Evolutionary conservation across 179 eudicot genomes (phyloP).

Genomic region (Kewa caespitosa): DNA sequence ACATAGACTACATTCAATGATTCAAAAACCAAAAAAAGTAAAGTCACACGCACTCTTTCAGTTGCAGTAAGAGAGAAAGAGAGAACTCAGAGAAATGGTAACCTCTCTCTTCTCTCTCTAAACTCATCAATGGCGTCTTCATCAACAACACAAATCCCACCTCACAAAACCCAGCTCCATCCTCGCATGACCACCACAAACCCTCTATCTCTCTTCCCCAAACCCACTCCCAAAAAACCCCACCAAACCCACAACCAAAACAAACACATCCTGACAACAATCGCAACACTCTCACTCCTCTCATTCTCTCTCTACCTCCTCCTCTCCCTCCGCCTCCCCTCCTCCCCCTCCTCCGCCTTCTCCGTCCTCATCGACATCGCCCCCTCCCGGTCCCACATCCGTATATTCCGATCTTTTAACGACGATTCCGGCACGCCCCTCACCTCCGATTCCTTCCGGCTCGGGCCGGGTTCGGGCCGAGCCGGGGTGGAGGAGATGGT

Average conservation of each 20-base stretch:
- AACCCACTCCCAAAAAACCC: neutral
- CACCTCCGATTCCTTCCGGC: constrained; percentile 12
- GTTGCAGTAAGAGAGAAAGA: neutral
- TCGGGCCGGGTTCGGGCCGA: constrained; percentile 8
- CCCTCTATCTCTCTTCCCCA: constrained; percentile 15
- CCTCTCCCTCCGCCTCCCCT: constrained; percentile 30
- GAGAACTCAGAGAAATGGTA: neutral
- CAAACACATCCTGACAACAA: constrained; percentile 28
- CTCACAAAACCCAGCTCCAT: constrained; percentile 39
- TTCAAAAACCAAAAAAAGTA: neutral
- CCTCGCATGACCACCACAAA: constrained; percentile 34
- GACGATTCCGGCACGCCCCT: constrained; percentile 28
- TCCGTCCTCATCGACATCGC: constrained; percentile 30
- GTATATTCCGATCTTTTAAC: constrained; percentile 27
- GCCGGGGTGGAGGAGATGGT: constrained; percentile 14
- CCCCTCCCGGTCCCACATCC: constrained; percentile 24
- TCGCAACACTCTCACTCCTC: constrained; percentile 32
- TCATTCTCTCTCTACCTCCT: constrained; percentile 32
- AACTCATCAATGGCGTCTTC: constrained; percentile 23
- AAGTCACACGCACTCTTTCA: no score
- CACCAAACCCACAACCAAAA: constrained; percentile 12
- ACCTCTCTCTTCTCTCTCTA: neutral
- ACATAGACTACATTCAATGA: neutral
- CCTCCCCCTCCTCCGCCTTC: constrained; percentile 21
- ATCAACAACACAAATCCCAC: constrained; percentile 29